These are phyloP conservation scores for Crithidia fasciculata DNA, from an alignment of 208 protist genomes.

Conservation along the genomic window DNA sequence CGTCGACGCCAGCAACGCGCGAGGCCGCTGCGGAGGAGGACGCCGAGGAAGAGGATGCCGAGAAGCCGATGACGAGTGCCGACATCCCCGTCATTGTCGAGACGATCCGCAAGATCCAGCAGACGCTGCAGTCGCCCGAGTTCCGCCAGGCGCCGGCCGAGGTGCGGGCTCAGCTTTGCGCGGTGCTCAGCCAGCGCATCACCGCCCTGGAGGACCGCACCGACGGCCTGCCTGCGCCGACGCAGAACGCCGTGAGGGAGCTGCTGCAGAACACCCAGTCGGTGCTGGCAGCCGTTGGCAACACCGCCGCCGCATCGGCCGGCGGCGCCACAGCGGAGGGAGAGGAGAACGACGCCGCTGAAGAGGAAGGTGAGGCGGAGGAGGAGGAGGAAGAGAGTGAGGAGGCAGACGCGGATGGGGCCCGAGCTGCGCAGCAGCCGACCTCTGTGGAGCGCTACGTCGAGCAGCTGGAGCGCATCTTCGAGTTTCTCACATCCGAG, in stretches of 20 bases:
- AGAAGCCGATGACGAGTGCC: conserved; percentile 13
- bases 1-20: not conserved
- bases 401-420: conserved; percentile 2
- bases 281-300: conserved; percentile 10
- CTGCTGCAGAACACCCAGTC: conserved; percentile 22
- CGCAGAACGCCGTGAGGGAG: conserved; percentile 17
- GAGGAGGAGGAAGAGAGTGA: conserved; percentile 9
- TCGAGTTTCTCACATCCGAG: conserved; percentile 50
- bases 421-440: not conserved
- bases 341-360: not conserved
- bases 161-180: conserved; percentile 19
- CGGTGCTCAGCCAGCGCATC: conserved; percentile 13
- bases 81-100: conserved; percentile 18
- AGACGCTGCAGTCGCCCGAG: conserved; percentile 20
- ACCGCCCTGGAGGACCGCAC: conserved; percentile 15
- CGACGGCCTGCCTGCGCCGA: conserved; percentile 6
- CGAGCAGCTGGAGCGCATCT: conserved; percentile 39
- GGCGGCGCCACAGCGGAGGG: not conserved
- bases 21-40: not conserved
- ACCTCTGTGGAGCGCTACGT: conserved; percentile 13
- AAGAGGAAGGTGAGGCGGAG: not conserved
- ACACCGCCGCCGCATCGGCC: not conserved
- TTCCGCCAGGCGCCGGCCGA: conserved; percentile 24
- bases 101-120: conserved; percentile 22
- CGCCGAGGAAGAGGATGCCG: not conserved